These are phyloP conservation scores for Sarcodon sp. DNA, from an alignment of 768 basidiomycete species.

Conservation along the genomic window DNA sequence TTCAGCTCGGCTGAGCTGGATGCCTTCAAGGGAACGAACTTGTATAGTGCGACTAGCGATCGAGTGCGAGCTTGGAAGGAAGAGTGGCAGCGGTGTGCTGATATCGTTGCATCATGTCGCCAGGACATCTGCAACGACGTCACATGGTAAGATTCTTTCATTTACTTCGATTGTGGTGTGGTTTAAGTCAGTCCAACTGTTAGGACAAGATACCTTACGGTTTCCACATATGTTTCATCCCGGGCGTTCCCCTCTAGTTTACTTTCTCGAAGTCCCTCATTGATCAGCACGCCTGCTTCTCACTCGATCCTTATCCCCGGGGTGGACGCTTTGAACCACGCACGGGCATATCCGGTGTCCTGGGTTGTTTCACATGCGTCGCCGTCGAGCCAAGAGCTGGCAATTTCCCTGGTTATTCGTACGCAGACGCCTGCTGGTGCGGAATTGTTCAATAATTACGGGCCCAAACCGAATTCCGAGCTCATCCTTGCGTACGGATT, in stretches of 20 bases:
- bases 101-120: neutral
- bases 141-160: neutral
- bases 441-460: slow-evolving; percentile 87
- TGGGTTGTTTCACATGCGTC: slow-evolving; percentile 45
- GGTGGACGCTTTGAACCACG: slow-evolving; percentile 79
- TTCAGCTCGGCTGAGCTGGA: slow-evolving; percentile 53
- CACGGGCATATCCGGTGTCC: slow-evolving; percentile 65
- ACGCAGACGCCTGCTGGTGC: slow-evolving; percentile 22
- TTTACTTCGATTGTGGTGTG: neutral
- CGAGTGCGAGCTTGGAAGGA: slow-evolving; percentile 44
- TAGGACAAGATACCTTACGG: slow-evolving; percentile 63
- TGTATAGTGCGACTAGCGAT: slow-evolving; percentile 67
- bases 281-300: slow-evolving; percentile 35
- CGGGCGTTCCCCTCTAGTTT: slow-evolving; percentile 85
- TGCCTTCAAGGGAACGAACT: slow-evolving; percentile 64
- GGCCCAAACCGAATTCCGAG: slow-evolving; percentile 82
- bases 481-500: slow-evolving; percentile 91
- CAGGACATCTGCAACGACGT: too few species aligned
- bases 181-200: slow-evolving; percentile 2
- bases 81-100: slow-evolving; percentile 50
- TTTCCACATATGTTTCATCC: slow-evolving; percentile 72
- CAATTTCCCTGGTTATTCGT: slow-evolving; percentile 55
- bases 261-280: slow-evolving; percentile 42
- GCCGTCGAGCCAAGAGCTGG: slow-evolving; percentile 11
- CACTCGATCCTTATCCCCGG: slow-evolving; percentile 81